phyloP scores from a whole-genome alignment of 1,284 basidiomycete species.

The Cutaneotrichosporon daszewskae region DNA sequence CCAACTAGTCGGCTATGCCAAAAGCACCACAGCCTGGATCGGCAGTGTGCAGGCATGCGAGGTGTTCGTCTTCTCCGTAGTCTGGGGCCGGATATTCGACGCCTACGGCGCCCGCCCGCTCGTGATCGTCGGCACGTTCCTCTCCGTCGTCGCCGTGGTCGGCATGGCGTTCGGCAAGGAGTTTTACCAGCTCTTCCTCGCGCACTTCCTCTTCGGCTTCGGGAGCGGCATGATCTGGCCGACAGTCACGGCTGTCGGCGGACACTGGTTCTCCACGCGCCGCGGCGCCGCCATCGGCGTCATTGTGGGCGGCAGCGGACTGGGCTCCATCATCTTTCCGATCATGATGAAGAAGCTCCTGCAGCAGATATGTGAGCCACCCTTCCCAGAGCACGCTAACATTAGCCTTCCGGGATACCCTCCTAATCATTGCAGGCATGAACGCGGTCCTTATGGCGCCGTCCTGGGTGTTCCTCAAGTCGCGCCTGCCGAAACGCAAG shows the following conservation, averaged over 20 bases:
- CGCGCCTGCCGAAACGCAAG: conserved; percentile 32
- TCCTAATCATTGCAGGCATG: conserved; percentile 41
- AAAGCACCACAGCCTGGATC: conserved; percentile 42
- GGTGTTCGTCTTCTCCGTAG: conserved; percentile 32
- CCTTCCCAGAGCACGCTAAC: not conserved
- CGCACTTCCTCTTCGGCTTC: conserved; percentile 38
- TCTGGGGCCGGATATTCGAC: conserved; percentile 36
- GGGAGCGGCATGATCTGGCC: conserved; percentile 36
- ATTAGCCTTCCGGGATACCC: conserved; percentile 30
- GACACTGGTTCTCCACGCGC: conserved; percentile 42
- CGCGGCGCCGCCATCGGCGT: conserved; percentile 40
- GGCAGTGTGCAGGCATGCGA: conserved; percentile 30
- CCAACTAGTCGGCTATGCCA: conserved; percentile 30
- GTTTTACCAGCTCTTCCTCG: conserved; percentile 42
- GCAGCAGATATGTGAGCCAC: conserved; percentile 1
- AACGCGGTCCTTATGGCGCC: conserved; percentile 38
- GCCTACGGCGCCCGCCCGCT: conserved; percentile 34
- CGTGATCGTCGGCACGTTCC: conserved; percentile 28
- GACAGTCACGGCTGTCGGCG: conserved; percentile 34
- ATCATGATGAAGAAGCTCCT: conserved; percentile 41
- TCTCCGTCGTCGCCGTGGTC: conserved; percentile 31
- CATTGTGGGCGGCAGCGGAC: conserved; percentile 40
- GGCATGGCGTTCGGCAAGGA: conserved; percentile 39
- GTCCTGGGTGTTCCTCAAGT: conserved; percentile 38
- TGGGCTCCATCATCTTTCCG: conserved; percentile 41